Evolutionary conservation across 2,329 filamentous ascomycete genomes (phyloP), one percentile per base, ranked within the genome.

Genomic region (Furcasterigmium sp.): DNA sequence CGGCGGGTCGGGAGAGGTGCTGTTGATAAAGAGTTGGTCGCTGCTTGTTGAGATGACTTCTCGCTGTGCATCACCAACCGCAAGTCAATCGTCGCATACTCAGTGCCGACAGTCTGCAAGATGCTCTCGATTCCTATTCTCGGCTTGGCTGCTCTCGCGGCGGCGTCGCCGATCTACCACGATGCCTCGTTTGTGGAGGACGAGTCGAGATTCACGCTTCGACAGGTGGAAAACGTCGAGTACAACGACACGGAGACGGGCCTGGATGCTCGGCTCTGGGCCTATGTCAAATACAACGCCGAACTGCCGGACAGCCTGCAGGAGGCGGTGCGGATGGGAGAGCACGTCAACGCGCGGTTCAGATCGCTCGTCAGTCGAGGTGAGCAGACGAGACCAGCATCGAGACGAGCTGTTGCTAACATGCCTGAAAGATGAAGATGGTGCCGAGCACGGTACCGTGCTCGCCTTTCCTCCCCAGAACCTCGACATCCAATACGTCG

Each of bases 401-500:
- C 18, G 11, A 10, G 11, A n/a, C 10, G 5, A 11, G 3, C 20
- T 5, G 5, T 29, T 3, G 1, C n/a, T 25, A 1, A 41, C 13
- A 14, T 11, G 11, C 47, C 10, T 44, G 7, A 11, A 36, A 48
- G 18, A 13, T 48, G 53, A 44, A 30, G 41, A 30, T 1, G 32
- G 42, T 10, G 35, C 45, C 37, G 56, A 32, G 14, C 29, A 46
- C 15, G 64, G 58, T 2, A 49, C 50, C 9, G 55, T 53, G 2
- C 18, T 46, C 17, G 55, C 56, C 5, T 51, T 56, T 6, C 56
- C 56, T 3, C 56, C 67, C 2, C 48, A 53, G 21, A 59, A 60
- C 39, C 54, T 68, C 38, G 80, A 84, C 49, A 63, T 65, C 4
- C 72, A 82, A 56, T 84, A 82, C 45, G 63, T 82, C 23, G 72